phyloP scores from a whole-genome alignment of 2,329 filamentous ascomycete species.

The Polychaeton citri region DNA sequence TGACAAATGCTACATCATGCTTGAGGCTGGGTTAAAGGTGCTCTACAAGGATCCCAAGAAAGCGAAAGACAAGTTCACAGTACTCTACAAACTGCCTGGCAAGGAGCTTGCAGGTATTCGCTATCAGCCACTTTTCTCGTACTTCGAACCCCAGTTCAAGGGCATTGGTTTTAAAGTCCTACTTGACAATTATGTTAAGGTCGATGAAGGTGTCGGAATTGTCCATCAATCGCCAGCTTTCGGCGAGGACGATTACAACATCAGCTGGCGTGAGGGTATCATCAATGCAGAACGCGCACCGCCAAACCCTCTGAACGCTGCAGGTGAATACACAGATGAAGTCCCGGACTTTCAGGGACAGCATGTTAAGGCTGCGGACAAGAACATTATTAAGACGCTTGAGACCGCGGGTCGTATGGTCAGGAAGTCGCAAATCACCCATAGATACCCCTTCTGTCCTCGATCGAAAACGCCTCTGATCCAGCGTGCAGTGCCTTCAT shows the following conservation, averaged over 20 bases:
- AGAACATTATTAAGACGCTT: constrained; percentile 80
- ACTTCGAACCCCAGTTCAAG: constrained; percentile 82
- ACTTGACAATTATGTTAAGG: constrained; percentile 74
- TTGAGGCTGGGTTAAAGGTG: constrained; percentile 67
- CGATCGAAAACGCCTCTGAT: constrained; percentile 92
- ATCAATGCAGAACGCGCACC: constrained; percentile 64
- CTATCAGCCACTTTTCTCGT: constrained; percentile 79
- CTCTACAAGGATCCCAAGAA: constrained; percentile 94
- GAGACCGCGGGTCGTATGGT: constrained; percentile 65
- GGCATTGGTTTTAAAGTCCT: constrained; percentile 70
- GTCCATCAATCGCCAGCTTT: constrained; percentile 90
- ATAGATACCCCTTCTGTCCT: constrained; percentile 89
- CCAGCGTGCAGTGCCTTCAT: constrained; percentile 80
- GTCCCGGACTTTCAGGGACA: constrained; percentile 72
- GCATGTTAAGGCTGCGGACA: constrained; percentile 86
- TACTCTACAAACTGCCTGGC: constrained; percentile 66
- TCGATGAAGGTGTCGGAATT: constrained; percentile 82
- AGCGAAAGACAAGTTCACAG: constrained; percentile 81
- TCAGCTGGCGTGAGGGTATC: constrained; percentile 62
- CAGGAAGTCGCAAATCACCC: constrained; percentile 74
- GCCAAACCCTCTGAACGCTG: constrained; percentile 84
- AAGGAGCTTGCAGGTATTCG: constrained; percentile 78
- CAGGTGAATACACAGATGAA: constrained; percentile 63
- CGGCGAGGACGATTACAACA: constrained; percentile 90
- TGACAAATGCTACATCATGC: constrained; percentile 70